These are phyloP conservation scores for Penicillium sp. DNA, from an alignment of 2,329 filamentous ascomycete species.

Conservation along the genomic window DNA sequence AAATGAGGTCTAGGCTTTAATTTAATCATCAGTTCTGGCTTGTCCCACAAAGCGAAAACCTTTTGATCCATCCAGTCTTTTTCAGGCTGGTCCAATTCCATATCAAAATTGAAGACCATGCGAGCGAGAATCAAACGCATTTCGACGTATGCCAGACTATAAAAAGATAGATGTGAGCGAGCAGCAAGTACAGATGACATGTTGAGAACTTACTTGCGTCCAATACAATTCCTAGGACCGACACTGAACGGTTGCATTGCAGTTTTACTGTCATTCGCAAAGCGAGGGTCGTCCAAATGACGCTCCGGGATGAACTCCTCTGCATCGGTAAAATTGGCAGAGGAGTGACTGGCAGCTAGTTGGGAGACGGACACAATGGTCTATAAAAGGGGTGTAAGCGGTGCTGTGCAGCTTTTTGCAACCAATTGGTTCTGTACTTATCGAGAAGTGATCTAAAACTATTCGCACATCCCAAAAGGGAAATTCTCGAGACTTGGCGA, in stretches of 20 bases:
- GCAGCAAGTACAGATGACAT: rapidly evolving
- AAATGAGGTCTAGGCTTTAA: not conserved
- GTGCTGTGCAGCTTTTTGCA: not conserved
- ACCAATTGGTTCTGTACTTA: conserved; percentile 3
- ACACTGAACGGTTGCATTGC: conserved; percentile 50
- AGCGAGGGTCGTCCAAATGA: conserved; percentile 25
- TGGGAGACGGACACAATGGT: conserved; percentile 45
- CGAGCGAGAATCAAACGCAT: conserved; percentile 19
- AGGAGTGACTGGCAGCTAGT: conserved; percentile 42
- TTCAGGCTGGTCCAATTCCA: conserved; percentile 12
- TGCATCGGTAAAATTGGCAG: conserved; percentile 13
- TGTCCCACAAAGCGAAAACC: conserved; percentile 9
- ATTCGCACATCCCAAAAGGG: too few relatives aligned
- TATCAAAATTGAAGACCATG: conserved; percentile 17
- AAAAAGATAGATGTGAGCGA: not conserved
- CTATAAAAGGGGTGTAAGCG: conserved; percentile 22
- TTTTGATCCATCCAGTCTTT: conserved; percentile 13
- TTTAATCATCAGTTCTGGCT: conserved; percentile 10
- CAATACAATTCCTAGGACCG: conserved; percentile 52
- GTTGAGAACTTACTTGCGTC: conserved; percentile 12
- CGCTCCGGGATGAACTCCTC: conserved; percentile 21
- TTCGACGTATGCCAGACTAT: conserved; percentile 17
- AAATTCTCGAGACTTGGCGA: too few relatives aligned
- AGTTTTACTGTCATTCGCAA: conserved; percentile 43
- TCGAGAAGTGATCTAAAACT: too few relatives aligned